Base-by-base conservation (phyloP, 768 basidiomycete genomes). In the Trametes cubensis region DNA sequence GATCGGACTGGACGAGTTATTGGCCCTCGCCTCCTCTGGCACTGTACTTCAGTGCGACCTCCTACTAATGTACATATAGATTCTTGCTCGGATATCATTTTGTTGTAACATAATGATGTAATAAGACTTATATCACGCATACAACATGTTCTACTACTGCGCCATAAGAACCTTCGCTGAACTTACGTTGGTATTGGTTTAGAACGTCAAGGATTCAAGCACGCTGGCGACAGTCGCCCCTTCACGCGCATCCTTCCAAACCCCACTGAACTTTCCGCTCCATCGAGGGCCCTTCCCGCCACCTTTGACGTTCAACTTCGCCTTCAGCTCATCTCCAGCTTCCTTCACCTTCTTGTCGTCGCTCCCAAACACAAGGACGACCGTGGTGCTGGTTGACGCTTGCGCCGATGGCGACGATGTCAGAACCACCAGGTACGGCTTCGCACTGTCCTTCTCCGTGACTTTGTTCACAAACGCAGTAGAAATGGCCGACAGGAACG, bases 251-350 rank as follows among this genome's bases (percentile, higher is more conserved):
- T 76, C 78, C 67, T 80, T 82, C 87, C 87, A 89, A 15, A 85
- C 80, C 0, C 90, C 90, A 7, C 72, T 78, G 58, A 80, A 81
- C 71, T 92, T 88, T 11, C 91, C 90, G 63, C 90, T 91, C 87
- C 90, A 92, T 66, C 81, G 83, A 18, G 76, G 66, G 1, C 89
- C 90, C 69, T 88, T 91, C 4, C 91, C 90, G 13, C 92, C 92
- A 7, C 92, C 92, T 75, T 87, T 93, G 49, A 89, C 78, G 10
- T 78, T 77, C 28, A 89, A 75, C 64, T 80, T 85, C 5, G 74
- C 69, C 71, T 84, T 90, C 45, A 89, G 70, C 25, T 71, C 76
- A 3, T 85, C 85, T 3, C 88, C 88, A 2, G 74, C 75, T 63
- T 75, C 78, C 72, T 86, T 89, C 18, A 90, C 86, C 11, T 74